Base-by-base conservation (phyloP, 176 grass and related monocot species). In the Oryza australiensis region DNA sequence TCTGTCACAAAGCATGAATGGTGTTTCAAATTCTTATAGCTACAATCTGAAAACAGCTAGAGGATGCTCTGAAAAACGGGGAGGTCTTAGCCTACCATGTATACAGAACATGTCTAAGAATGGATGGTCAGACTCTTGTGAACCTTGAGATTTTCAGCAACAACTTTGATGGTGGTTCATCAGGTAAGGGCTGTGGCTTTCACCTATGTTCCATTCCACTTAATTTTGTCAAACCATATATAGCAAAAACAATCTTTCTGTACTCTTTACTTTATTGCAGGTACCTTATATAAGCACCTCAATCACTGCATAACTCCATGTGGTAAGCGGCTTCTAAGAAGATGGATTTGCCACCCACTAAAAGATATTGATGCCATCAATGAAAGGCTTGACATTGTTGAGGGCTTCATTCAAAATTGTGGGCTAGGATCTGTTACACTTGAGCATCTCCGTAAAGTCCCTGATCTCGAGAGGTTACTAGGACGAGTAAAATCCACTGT, bases 91-190 rank as follows among this genome's bases (percentile, higher is more conserved):
- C 95, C 66, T 94, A 98, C 80, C 87, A 90, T 38, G 88, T 98
- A 29, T 98, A 98, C 68, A 91, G 84, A 92, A 89, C 88, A 64
- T 98, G 86, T 80, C 80, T 98, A 78, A 98, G 90, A 84, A 94
- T 98, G 95, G 92, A 94, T 73, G 95, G 95, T 43, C 95, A 98
- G 68, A 94, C 95, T 60, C 95, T 98, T 51, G 84, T 94, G 65
- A 98, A 98, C 90, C 95, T 98, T 75, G 95, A 98, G 83, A 91
- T 98, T 81, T 98, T 98, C 85, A 84, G 72, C 72, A 98, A 98
- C 70, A 98, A 72, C 80, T 82, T 82, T 80, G 92, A 98, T 79
- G 92, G 92, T 28, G 86, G 95, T 34, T 80, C 86, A 80, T 87
- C 95, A 88, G 95, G 92, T 93, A 87, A 26, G 66, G 57, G 33